These are phyloP conservation scores for Coniochaeta pulveracea DNA, from an alignment of 2,329 filamentous ascomycete species.

Conservation along the genomic window DNA sequence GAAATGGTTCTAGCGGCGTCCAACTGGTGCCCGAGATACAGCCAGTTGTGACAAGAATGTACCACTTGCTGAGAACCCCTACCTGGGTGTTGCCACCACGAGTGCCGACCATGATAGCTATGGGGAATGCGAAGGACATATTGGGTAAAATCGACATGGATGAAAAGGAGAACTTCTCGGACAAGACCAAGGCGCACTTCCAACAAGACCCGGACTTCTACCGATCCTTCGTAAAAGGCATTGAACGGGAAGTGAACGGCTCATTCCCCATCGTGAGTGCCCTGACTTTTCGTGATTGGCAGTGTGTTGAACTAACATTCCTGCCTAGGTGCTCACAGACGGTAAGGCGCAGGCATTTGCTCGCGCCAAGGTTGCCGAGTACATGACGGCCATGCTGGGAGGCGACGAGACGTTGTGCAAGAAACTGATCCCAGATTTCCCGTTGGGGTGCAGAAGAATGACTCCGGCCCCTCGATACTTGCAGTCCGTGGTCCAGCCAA, in stretches of 20 bases:
- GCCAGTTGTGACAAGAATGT: conserved; percentile 23
- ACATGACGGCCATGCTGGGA: conserved; percentile 35
- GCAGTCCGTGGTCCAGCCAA: conserved; percentile 29
- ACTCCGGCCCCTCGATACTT: conserved; percentile 40
- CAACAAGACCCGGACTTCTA: conserved; percentile 32
- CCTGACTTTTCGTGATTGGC: conserved; percentile 3
- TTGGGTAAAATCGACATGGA: conserved; percentile 28
- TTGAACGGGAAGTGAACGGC: conserved; percentile 32
- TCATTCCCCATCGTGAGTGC: conserved; percentile 28
- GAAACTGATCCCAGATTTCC: conserved; percentile 36
- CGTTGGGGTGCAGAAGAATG: conserved; percentile 35
- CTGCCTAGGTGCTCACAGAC: conserved; percentile 24
- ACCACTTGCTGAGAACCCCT: conserved; percentile 27
- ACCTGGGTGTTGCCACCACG: conserved; percentile 28
- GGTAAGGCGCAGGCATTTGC: conserved; percentile 29
- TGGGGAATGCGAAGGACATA: conserved; percentile 24
- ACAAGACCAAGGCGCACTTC: conserved; percentile 34
- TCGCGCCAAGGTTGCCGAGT: conserved; percentile 26
- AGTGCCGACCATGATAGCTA: conserved; percentile 23
- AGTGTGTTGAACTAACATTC: conserved; percentile 1
- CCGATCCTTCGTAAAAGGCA: conserved; percentile 30
- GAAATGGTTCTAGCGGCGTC: conserved; percentile 42
- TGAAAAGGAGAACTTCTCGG: conserved; percentile 27
- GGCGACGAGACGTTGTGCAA: conserved; percentile 37
- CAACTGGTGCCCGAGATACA: conserved; percentile 41